Base-by-base conservation (phyloP, 768 basidiomycete species). In the Kwoniella botswanensis region DNA sequence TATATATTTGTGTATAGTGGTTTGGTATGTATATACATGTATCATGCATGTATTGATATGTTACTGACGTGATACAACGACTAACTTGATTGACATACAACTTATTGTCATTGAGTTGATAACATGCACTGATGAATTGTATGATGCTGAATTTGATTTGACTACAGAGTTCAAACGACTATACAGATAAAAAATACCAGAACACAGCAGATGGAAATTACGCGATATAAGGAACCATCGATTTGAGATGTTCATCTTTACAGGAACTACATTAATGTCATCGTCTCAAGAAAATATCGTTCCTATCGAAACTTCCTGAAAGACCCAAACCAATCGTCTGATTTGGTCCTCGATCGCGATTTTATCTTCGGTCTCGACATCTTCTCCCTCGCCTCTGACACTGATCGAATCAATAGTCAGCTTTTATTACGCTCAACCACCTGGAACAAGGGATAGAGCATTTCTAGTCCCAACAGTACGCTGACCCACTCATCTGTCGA, bases 401-500 rank as follows among this genome's bases (percentile, higher is more conserved):
- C 56, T 65, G 24, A 63, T 13, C 43, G 13, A 44, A n/a, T 18
- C 43, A 50, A 1, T 1, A 24, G 35, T 60, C 35, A 60, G 56
- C 56, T 58, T 22, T 15, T 6, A 35, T 35, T 35, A 35, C 35
- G 7, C 35, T 35, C 1, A 0, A 6, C 0, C 35, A 35, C 35
- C 35, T 9, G 35, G 35, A 6, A 6, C 4, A 35, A 35, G 35
- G 4, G 35, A 35, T 35, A 35, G 35, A 35, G 5, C 35, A 35
- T 7, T 35, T 35, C 4, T 6, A 35, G 5, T 4, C 35, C 35
- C 35, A 35, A 35, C 35, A 35, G 35, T 6, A 35, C 35, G 35
- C 26, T 56, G n/a, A 63, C 69, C 61, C 35, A 65, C 69, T 70
- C 63, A 70, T 50, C 10, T 22, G 24, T 60, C 35, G 43, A 9